These are phyloP conservation scores for Tilletia horrida DNA, from an alignment of 1,284 basidiomycete genomes.

Conservation along the genomic window DNA sequence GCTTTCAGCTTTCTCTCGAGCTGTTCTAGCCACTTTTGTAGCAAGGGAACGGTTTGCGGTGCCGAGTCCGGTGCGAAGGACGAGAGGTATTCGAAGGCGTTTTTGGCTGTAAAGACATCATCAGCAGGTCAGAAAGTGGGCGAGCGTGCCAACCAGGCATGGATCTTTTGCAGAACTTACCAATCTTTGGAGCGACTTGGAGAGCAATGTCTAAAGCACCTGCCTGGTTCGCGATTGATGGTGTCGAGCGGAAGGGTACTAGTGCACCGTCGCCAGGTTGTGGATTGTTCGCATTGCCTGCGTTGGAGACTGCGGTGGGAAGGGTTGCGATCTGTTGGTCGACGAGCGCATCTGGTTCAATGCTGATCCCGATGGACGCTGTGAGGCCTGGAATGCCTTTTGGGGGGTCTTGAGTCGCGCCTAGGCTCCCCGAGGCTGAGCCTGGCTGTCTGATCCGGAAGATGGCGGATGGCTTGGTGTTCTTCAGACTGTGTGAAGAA, in stretches of 20 bases:
- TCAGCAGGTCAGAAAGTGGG: too few relatives aligned
- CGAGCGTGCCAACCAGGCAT: too few relatives aligned
- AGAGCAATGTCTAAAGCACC: constrained; percentile 24
- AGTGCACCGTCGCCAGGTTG: constrained; percentile 16
- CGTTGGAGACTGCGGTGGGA: constrained; percentile 13
- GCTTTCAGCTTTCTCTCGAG: constrained; percentile 48
- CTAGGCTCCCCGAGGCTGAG: constrained; percentile 11
- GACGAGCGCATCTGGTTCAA: constrained; percentile 43
- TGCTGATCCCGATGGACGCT: constrained; percentile 46
- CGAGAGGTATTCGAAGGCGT: constrained; percentile 47
- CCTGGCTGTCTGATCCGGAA: constrained; percentile 34
- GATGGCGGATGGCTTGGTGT: constrained; percentile 52
- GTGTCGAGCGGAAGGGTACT: constrained; percentile 13
- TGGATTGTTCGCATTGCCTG: constrained; percentile 17
- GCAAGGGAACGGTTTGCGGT: constrained; percentile 48
- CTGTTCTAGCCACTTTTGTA: constrained; percentile 53
- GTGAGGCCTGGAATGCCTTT: constrained; percentile 19
- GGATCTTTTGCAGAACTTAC: constrained; percentile 25
- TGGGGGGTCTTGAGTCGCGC: background rate
- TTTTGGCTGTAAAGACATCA: constrained; percentile 35
- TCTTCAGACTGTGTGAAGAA: constrained; percentile 31
- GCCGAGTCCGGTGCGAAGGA: constrained; percentile 51
- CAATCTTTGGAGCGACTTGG: constrained; percentile 42
- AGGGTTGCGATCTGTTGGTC: constrained; percentile 28
- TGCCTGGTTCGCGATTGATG: background rate